Evolutionary conservation across 2,329 filamentous ascomycete species (phyloP).

Genomic region (Aspergillus tamarii): DNA sequence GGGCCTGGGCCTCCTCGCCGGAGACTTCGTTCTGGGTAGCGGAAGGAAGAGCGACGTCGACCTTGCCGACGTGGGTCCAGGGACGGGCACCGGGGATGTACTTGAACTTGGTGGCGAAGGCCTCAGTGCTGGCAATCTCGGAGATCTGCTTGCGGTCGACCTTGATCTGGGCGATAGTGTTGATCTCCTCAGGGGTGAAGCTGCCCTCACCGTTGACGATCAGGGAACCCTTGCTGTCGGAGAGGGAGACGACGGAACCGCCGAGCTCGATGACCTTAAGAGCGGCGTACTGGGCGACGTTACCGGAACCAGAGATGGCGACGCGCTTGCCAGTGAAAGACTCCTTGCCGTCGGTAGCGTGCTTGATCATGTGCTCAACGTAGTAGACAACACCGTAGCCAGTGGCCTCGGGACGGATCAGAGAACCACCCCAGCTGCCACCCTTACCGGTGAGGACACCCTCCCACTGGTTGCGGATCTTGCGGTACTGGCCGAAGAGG

Average conservation of each 20-base stretch:
- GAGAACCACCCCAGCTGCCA: constrained; percentile 83
- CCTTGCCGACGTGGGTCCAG: constrained; percentile 85
- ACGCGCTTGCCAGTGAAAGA: constrained; percentile 89
- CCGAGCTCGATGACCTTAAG: constrained; percentile 97
- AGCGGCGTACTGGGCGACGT: constrained; percentile 96
- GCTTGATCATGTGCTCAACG: constrained; percentile 91
- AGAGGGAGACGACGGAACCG: constrained; percentile 87
- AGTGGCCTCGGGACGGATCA: constrained; percentile 96
- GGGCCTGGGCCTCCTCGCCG: constrained; percentile 81
- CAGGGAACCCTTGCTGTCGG: constrained; percentile 85
- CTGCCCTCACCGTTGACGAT: constrained; percentile 69
- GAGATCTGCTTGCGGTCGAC: constrained; percentile 81
- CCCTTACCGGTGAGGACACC: constrained; percentile 97
- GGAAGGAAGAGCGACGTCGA: constrained; percentile 89
- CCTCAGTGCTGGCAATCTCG: constrained; percentile 62
- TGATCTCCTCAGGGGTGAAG: constrained; percentile 79
- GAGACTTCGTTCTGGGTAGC: constrained; percentile 98
- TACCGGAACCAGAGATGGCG: constrained; percentile 93
- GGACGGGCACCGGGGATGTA: constrained; percentile 87
- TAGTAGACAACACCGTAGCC: constrained; percentile 97
- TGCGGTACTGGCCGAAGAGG: constrained; percentile 92
- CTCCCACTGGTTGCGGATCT: constrained; percentile 87
- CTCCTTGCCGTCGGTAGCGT: constrained; percentile 77
- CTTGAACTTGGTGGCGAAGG: constrained; percentile 69
- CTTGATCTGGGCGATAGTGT: constrained; percentile 82